phyloP scores from a whole-genome alignment of 176 grass and related monocot species.

The Elymus sibiricus region DNA sequence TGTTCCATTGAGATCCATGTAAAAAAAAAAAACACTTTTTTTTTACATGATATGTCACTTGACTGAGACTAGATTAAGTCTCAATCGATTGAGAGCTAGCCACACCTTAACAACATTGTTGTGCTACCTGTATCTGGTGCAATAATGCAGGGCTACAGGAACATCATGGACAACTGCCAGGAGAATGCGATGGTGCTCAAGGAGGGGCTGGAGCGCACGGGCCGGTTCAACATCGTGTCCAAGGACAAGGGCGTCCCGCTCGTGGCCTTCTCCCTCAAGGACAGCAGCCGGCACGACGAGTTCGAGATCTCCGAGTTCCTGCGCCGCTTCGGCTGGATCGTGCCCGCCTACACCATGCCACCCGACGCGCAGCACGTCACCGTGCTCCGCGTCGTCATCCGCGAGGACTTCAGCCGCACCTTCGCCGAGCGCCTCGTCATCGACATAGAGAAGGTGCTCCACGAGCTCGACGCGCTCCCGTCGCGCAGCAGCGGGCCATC shows the following conservation, averaged over 20 bases:
- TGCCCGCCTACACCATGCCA: conserved; percentile 93
- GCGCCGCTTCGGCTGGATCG: conserved; percentile 90
- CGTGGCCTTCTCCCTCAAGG: conserved; percentile 96
- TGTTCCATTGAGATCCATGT: too few species aligned
- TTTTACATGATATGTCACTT: too few species aligned
- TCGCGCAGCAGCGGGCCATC: background rate
- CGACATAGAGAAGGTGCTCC: conserved; percentile 72
- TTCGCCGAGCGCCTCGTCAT: conserved; percentile 78
- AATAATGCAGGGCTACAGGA: conserved; percentile 71
- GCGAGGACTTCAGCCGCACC: conserved; percentile 89
- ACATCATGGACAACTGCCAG: conserved; percentile 89
- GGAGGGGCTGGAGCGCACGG: conserved; percentile 56
- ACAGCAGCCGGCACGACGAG: conserved; percentile 68
- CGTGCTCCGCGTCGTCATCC: conserved; percentile 71
- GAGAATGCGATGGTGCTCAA: conserved; percentile 87
- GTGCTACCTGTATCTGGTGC: background rate
- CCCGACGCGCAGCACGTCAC: conserved; percentile 75
- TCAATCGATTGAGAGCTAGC: too few species aligned
- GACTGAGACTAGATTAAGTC: too few species aligned
- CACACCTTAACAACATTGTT: too few species aligned
- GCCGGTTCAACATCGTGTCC: conserved; percentile 77
- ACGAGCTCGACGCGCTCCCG: conserved; percentile 64
- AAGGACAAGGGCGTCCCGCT: conserved; percentile 89
- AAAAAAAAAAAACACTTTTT: too few species aligned
- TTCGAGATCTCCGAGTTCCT: conserved; percentile 84